These are phyloP conservation scores for Pseudoturritis turrita DNA, from an alignment of 345 rosid genomes.

Conservation along the genomic window DNA sequence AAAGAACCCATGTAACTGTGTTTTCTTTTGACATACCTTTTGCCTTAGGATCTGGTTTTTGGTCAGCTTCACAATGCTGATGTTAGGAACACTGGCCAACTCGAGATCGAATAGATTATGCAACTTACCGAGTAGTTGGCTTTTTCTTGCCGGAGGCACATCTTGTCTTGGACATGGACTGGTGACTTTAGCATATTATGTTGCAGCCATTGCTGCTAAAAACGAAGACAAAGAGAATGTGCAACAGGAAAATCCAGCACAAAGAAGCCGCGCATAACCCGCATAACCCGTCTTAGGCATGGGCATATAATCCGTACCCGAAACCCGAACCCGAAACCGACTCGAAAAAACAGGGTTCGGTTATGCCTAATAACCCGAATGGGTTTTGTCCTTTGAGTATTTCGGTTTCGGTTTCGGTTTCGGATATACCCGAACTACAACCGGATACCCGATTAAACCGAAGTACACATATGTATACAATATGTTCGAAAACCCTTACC, in stretches of 20 bases:
- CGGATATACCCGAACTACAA: no score
- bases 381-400: no score
- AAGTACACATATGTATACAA: no score
- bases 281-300: no score
- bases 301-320: no score
- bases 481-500: no score
- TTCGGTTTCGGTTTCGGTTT: no score
- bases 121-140: slow-evolving; percentile 44
- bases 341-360: no score
- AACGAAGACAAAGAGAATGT: slow-evolving; percentile 33
- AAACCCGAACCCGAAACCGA: no score
- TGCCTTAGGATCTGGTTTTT: slow-evolving; percentile 54
- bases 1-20: not conserved
- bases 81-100: slow-evolving; percentile 54
- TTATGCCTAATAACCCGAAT: no score
- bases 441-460: no score
- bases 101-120: slow-evolving; percentile 55
- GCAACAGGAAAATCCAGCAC: not conserved
- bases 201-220: slow-evolving; percentile 62
- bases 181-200: slow-evolving; percentile 62
- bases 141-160: slow-evolving; percentile 57
- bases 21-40: not conserved
- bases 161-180: slow-evolving; percentile 68
- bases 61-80: slow-evolving; percentile 54
- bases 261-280: slow-evolving; percentile 11